Base-by-base conservation (phyloP, 2,329 filamentous ascomycete species). In the Clarireedia hainanense region DNA sequence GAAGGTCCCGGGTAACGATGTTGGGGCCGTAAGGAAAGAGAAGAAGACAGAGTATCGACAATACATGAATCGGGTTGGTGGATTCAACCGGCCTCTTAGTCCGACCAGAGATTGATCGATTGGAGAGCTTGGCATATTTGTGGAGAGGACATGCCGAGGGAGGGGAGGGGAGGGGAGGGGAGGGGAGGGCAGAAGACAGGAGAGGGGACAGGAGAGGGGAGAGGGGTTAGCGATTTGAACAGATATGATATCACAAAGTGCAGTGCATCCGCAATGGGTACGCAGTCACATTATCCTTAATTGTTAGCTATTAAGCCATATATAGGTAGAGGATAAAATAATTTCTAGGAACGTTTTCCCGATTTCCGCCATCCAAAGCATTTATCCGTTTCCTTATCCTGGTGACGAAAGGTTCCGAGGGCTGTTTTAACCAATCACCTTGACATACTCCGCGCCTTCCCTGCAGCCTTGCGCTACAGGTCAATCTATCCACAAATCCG, bases 21-120 rank as follows among this genome's bases (percentile, higher is more conserved):
- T 86, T 43, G 91, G 88, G 55, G 89, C 78, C 0, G 84, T 96
- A 52, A 78, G 86, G 63, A 96, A 94, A 77, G 90, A 94, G 74
- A 96, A 96, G 83, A 91, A 90, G 81, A 88, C 86, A 14, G 83
- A 95, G 76, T 97, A 96, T 68, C 80, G 94, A 64, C 94, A 99
- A 80, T 99, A 99, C 72, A 99, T 99, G 84, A 94, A 94, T 68
- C 80, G 88, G 56, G 77, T 84, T 51, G 88, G 88, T 55, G 88
- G 88, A 5, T 94, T 94, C 75, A 94, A 92, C 69, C 74, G 88
- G 64, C 88, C 88, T 47, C 73, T 91, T 52, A 88, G 85, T 70
- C 83, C 83, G 20, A 69, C 70, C 20, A 64, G 66, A 45, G 63
- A 69, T 47, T 58, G 47, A 26, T 23, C 37, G 23, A 17, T 23